These are phyloP conservation scores for Trichoderma atroviride DNA, from an alignment of 2,329 filamentous ascomycete species.

Conservation along the genomic window DNA sequence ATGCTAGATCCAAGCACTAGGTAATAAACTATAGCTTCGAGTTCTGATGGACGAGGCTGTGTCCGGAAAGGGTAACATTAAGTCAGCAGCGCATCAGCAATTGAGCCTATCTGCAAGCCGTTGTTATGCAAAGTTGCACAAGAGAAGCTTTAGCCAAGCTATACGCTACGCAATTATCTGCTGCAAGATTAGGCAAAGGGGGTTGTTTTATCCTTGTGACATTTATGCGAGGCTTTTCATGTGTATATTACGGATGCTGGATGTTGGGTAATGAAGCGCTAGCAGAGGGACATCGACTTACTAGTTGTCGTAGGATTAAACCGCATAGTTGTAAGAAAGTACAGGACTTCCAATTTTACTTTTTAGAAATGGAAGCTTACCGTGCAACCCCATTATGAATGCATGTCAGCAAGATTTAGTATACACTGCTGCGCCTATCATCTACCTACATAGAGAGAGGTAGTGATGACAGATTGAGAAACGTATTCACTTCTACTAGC, in stretches of 20 bases:
- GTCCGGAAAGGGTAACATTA: background rate
- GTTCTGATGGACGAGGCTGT: background rate
- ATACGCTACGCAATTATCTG: background rate
- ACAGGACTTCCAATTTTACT: no score
- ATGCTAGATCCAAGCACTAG: background rate
- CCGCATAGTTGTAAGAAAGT: background rate
- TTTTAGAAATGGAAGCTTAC: no score
- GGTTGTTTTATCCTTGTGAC: background rate
- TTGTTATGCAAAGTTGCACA: background rate
- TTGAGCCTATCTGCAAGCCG: background rate
- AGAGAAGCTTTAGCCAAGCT: background rate
- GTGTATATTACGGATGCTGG: background rate
- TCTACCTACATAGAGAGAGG: background rate
- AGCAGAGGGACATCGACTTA: background rate
- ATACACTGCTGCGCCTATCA: background rate
- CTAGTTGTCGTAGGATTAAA: background rate
- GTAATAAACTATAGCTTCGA: background rate
- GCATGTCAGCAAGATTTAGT: constrained; percentile 1
- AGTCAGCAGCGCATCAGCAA: background rate
- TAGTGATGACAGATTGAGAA: background rate
- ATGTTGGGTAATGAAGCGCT: background rate
- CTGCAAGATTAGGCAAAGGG: background rate
- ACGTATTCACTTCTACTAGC: background rate
- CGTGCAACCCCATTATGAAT: background rate
- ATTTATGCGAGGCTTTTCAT: background rate